Evolutionary conservation across 768 basidiomycete genomes (phyloP).

Genomic region (Brasilioporus rufonigricans): DNA sequence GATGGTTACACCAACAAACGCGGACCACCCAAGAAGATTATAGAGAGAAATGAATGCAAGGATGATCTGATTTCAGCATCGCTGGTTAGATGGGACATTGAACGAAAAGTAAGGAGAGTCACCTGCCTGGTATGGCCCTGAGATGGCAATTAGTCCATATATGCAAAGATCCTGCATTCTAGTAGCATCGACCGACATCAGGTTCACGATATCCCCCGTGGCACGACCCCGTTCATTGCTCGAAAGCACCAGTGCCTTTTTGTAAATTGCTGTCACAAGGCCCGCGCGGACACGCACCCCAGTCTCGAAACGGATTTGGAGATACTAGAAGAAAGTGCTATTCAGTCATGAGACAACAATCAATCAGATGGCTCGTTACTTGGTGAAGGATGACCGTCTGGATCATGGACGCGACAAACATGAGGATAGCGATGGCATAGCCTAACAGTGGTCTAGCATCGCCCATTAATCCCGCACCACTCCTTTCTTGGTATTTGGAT

Average conservation of each 20-base stretch:
- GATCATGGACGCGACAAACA: conserved; percentile 77
- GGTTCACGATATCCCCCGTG: conserved; percentile 90
- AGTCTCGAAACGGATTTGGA: conserved; percentile 78
- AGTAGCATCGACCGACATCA: conserved; percentile 86
- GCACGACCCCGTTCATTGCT: conserved; percentile 80
- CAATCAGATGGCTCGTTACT: conserved; percentile 35
- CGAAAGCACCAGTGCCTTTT: conserved; percentile 81
- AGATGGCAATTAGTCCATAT: conserved; percentile 81
- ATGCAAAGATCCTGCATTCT: conserved; percentile 79
- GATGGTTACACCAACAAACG: conserved; percentile 84
- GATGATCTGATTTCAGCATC: conserved; percentile 51
- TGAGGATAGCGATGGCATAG: conserved; percentile 68
- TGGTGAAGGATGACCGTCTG: conserved; percentile 84
- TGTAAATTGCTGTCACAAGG: conserved; percentile 80
- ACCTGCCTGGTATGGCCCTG: conserved; percentile 79
- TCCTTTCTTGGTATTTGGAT: conserved; percentile 62
- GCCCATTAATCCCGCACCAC: conserved; percentile 25
- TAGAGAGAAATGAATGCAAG: conserved; percentile 91
- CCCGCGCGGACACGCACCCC: conserved; percentile 95
- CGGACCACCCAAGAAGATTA: conserved; percentile 86
- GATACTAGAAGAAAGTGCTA: conserved; percentile 52
- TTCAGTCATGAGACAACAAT: background rate
- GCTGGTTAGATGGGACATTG: background rate
- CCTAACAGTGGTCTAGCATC: conserved; percentile 54
- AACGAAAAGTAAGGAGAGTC: background rate